Conservation (phyloP, 202 grass and related monocot genomes). For the Brachypodium distachyon region DNA sequence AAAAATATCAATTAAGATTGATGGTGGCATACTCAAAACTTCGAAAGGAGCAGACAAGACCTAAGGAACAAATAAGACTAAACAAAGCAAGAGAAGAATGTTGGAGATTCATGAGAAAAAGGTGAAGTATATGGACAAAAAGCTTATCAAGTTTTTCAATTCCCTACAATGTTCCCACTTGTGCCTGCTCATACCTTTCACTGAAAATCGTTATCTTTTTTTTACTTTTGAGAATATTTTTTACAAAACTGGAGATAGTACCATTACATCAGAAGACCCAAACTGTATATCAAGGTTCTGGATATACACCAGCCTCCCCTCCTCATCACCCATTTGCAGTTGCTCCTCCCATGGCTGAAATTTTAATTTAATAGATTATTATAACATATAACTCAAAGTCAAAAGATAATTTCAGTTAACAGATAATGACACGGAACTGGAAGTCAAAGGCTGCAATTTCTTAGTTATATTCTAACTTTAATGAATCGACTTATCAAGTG, state of each 20-base stretch:
- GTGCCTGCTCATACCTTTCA: background rate
- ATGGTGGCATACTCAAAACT: background rate
- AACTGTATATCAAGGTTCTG: slow-evolving; percentile 81
- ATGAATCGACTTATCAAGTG: slow-evolving; percentile 2
- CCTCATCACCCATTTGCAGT: slow-evolving; percentile 36
- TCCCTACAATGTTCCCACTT: background rate
- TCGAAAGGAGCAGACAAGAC: background rate
- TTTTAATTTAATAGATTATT: slow-evolving; percentile 8
- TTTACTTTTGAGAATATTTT: background rate
- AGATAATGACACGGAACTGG: slow-evolving; percentile 3
- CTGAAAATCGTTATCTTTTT: background rate
- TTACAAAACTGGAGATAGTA: slow-evolving; percentile 15
- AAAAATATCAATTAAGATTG: background rate
- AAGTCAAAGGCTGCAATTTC: background rate
- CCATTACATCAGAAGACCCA: slow-evolving; percentile 70
- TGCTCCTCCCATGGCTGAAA: slow-evolving; percentile 59
- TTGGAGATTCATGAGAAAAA: background rate
- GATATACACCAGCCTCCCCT: slow-evolving; percentile 64
- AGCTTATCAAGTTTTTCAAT: background rate
- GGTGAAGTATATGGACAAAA: background rate
- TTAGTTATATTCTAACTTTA: slow-evolving; percentile 2
- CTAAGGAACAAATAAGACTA: background rate
- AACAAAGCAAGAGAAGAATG: background rate
- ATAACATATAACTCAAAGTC: background rate
- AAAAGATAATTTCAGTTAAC: background rate